Percentiles rank a stretch among this genome's conserved stretches.
Conservation (phyloP, 1,284 basidiomycete genomes). For the Flammula alnicola region DNA sequence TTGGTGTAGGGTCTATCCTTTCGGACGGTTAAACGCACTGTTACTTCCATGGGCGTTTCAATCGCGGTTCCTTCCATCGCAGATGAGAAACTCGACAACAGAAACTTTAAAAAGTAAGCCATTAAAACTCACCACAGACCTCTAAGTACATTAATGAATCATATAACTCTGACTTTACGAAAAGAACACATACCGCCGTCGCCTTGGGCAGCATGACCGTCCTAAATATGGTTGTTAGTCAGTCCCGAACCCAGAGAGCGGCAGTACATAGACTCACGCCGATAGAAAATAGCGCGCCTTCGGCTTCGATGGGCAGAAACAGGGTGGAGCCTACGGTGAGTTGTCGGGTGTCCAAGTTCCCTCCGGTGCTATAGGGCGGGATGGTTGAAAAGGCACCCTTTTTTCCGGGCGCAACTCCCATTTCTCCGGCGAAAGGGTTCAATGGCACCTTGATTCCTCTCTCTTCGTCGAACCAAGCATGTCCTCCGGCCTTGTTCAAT, state of each 20-base stretch:
- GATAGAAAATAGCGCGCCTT: conserved; percentile 63
- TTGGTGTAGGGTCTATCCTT: conserved; percentile 61
- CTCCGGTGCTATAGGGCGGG: conserved; percentile 64
- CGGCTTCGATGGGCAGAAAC: conserved; percentile 61
- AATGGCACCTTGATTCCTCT: conserved; percentile 49
- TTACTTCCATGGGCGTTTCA: conserved; percentile 62
- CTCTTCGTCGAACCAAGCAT: conserved; percentile 52
- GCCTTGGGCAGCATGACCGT: conserved; percentile 68
- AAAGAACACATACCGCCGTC: conserved; percentile 55
- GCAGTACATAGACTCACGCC: conserved; percentile 45
- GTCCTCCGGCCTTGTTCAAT: conserved; percentile 43
- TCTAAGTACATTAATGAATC: conserved; percentile 36
- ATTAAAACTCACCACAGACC: conserved; percentile 51
- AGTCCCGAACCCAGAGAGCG: not conserved
- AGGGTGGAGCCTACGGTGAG: conserved; percentile 55
- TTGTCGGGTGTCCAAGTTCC: conserved; percentile 65
- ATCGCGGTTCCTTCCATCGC: conserved; percentile 58
- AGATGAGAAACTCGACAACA: too few relatives aligned
- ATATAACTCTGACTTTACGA: not conserved
- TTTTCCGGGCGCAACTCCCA: conserved; percentile 64
- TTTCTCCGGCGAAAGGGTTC: conserved; percentile 63
- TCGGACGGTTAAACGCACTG: conserved; percentile 56
- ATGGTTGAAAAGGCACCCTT: conserved; percentile 61
- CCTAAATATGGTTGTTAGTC: conserved; percentile 36
- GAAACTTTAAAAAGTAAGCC: too few relatives aligned